Evolutionary conservation across 2,329 filamentous ascomycete genomes (phyloP).

Genomic region (Penicillium concentricum): DNA sequence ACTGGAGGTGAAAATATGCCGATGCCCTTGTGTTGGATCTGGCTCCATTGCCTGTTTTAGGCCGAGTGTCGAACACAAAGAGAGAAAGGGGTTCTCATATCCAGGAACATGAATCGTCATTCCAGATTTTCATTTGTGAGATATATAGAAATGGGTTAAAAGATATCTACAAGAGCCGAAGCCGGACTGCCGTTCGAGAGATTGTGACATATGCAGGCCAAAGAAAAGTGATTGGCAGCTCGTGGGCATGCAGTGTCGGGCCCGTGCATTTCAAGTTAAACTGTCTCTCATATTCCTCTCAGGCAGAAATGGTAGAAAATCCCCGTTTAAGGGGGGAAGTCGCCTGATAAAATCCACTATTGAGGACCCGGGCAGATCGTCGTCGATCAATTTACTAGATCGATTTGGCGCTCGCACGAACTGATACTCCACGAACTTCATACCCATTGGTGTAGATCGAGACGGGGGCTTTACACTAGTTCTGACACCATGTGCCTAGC

Average conservation of each 20-base stretch:
- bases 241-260: not conserved
- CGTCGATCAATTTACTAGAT: constrained; percentile 19
- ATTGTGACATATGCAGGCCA: constrained; percentile 14
- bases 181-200: not conserved
- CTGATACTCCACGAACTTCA: constrained; percentile 13
- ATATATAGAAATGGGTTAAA: no score
- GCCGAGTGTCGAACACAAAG: not conserved
- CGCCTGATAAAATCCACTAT: constrained; percentile 20
- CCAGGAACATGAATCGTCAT: not conserved
- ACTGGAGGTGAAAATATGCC: not conserved
- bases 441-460: constrained; percentile 17
- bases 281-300: not conserved
- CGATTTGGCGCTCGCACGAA: constrained; percentile 25
- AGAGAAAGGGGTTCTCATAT: not conserved
- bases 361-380: constrained; percentile 28
- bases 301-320: not conserved
- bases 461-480: constrained; percentile 18
- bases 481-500: constrained; percentile 18
- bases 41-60: not conserved
- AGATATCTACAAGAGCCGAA: not conserved
- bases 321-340: not conserved
- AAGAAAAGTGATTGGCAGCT: constrained; percentile 7
- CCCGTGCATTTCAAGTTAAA: not conserved
- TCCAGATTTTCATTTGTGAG: constrained; percentile 4
- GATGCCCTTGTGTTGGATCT: not conserved